Evolutionary conservation across 768 basidiomycete genomes (phyloP).

Genomic region (Tricholoma flavovirens): DNA sequence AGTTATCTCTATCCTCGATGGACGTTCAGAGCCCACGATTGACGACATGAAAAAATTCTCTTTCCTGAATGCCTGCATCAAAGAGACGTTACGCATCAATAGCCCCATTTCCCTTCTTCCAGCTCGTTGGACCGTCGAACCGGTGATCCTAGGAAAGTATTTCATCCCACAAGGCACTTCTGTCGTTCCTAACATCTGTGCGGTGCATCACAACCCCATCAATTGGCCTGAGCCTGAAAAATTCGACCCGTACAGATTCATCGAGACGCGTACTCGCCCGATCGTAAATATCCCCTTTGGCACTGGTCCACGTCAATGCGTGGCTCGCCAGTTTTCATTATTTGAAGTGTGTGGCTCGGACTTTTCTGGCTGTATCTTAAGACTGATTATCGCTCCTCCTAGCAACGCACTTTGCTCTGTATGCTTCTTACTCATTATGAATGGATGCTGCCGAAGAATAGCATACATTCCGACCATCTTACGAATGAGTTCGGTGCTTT

Average conservation of each 20-base stretch:
- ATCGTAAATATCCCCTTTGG: constrained; percentile 26
- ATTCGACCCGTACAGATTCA: constrained; percentile 29
- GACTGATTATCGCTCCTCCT: not conserved
- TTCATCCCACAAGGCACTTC: constrained; percentile 24
- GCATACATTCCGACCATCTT: constrained; percentile 19
- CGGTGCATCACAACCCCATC: constrained; percentile 23
- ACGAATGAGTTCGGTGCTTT: constrained; percentile 32
- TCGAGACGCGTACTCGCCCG: constrained; percentile 7
- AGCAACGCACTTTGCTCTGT: constrained; percentile 28
- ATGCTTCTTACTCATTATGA: constrained; percentile 30
- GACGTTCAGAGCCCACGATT: constrained; percentile 23
- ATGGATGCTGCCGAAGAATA: constrained; percentile 26
- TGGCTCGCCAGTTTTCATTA: constrained; percentile 25
- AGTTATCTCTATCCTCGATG: constrained; percentile 24
- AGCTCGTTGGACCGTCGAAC: constrained; percentile 17
- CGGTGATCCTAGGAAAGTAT: constrained; percentile 24
- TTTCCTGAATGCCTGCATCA: constrained; percentile 32
- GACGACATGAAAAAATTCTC: constrained; percentile 23
- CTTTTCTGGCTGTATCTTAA: not conserved
- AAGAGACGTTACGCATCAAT: constrained; percentile 33
- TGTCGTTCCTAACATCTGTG: constrained; percentile 27
- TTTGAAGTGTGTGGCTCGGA: constrained; percentile 14
- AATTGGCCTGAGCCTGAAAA: constrained; percentile 24
- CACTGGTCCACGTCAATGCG: constrained; percentile 28
- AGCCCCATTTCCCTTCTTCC: constrained; percentile 25